These are phyloP conservation scores for Lentinula guzmanii DNA, from an alignment of 768 basidiomycete genomes.

Conservation along the genomic window DNA sequence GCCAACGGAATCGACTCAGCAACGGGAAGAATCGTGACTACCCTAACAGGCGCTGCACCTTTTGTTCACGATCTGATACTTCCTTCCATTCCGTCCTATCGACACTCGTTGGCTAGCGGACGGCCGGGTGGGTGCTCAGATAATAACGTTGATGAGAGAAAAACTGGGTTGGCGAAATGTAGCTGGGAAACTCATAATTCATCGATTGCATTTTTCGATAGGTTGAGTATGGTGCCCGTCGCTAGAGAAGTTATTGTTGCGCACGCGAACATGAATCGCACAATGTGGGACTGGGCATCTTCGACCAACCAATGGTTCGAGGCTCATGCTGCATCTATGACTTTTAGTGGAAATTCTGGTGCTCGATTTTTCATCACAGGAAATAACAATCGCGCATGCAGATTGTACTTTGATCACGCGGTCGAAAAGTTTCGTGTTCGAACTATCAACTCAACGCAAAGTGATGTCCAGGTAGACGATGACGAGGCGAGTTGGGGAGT, in stretches of 20 bases:
- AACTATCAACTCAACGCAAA: background rate
- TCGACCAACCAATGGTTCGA: background rate
- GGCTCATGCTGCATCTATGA: background rate
- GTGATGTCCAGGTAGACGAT: slow-evolving; percentile 3
- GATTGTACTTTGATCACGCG: slow-evolving; percentile 49
- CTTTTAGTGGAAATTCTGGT: slow-evolving; percentile 15
- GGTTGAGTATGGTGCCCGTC: background rate
- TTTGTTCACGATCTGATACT: slow-evolving; percentile 40
- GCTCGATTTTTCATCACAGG: slow-evolving; percentile 49
- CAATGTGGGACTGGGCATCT: background rate
- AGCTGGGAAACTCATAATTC: slow-evolving; percentile 30
- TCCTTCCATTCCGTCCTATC: slow-evolving; percentile 43
- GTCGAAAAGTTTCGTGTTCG: slow-evolving; percentile 36
- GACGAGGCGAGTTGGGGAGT: slow-evolving; percentile 11
- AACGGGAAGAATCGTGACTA: slow-evolving; percentile 26
- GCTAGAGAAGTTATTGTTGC: background rate
- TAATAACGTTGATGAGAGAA: slow-evolving; percentile 5
- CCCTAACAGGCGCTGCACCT: slow-evolving; percentile 35
- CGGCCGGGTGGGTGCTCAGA: background rate
- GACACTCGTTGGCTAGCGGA: slow-evolving; percentile 9
- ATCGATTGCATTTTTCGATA: slow-evolving; percentile 15
- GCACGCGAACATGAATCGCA: background rate
- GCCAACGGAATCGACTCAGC: slow-evolving; percentile 5
- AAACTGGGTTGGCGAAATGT: slow-evolving; percentile 40
- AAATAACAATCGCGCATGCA: slow-evolving; percentile 57